Conservation (phyloP, 345 rosid species). For the Anastatica hierochuntica region DNA sequence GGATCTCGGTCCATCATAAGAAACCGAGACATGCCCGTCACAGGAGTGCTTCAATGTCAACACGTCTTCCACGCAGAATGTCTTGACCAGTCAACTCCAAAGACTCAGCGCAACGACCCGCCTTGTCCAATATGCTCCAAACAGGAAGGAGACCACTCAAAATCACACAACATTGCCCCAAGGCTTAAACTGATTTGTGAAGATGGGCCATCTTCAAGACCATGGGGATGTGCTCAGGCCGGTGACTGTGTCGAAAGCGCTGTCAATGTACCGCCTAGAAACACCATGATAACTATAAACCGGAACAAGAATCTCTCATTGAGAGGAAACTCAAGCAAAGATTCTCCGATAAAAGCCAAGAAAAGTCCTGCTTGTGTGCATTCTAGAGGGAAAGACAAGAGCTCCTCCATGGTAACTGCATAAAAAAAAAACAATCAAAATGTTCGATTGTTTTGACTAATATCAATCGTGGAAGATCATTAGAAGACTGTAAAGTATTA, state of each 20-base stretch:
- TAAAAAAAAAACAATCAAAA: not conserved
- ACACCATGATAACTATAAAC: conserved; percentile 40
- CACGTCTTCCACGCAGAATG: conserved; percentile 94
- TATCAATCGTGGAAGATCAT: not conserved
- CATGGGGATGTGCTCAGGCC: conserved; percentile 55
- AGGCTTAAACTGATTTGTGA: conserved; percentile 41
- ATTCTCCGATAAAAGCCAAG: conserved; percentile 44
- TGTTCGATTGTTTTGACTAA: conserved; percentile 1
- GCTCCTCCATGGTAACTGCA: conserved; percentile 5
- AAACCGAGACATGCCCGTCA: conserved; percentile 69
- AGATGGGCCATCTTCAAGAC: conserved; percentile 40
- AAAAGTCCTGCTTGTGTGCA: conserved; percentile 29
- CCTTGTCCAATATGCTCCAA: conserved; percentile 69
- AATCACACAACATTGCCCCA: conserved; percentile 28
- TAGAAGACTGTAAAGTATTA: conserved; percentile 7
- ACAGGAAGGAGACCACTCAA: conserved; percentile 37
- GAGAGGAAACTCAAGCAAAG: conserved; percentile 43
- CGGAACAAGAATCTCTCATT: conserved; percentile 39
- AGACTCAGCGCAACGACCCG: conserved; percentile 59
- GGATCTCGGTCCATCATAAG: conserved; percentile 61
- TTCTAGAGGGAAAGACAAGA: conserved; percentile 31
- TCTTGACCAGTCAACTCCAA: conserved; percentile 77
- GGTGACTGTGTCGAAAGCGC: conserved; percentile 59
- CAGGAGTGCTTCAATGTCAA: conserved; percentile 74
- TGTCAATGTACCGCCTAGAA: conserved; percentile 36